Evolutionary conservation across 768 basidiomycete genomes (phyloP).

Genomic region (Chlorophyllum brunneum): DNA sequence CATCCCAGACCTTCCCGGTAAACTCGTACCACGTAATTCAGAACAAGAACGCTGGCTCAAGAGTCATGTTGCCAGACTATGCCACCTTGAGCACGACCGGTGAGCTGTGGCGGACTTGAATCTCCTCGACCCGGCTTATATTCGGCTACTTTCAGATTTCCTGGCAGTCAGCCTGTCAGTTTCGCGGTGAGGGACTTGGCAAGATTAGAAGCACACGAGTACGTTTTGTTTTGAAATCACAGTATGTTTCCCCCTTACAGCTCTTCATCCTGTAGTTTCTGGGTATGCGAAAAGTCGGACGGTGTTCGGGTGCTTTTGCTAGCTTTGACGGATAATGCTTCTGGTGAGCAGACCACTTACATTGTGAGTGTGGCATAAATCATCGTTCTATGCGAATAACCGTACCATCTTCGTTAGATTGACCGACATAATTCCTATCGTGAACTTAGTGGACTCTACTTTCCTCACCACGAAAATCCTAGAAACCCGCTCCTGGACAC

Average conservation of each 20-base stretch:
- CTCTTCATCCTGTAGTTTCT: slow-evolving; percentile 58
- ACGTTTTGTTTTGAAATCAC: slow-evolving; percentile 22
- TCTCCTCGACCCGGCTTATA: slow-evolving; percentile 6
- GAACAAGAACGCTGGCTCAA: slow-evolving; percentile 67
- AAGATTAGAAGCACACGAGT: slow-evolving; percentile 85
- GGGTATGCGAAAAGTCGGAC: slow-evolving; percentile 99
- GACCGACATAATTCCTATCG: slow-evolving; percentile 92
- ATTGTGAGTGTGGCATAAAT: slow-evolving; percentile 50
- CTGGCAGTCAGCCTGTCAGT: slow-evolving; percentile 94
- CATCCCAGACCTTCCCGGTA: slow-evolving; percentile 73
- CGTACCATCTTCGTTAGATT: slow-evolving; percentile 50
- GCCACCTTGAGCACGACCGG: slow-evolving; percentile 63
- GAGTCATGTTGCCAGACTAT: slow-evolving; percentile 56
- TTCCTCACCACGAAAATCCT: slow-evolving; percentile 83
- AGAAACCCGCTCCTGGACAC: slow-evolving; percentile 69
- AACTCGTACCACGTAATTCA: slow-evolving; percentile 47
- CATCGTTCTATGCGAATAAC: background rate
- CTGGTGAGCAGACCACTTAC: slow-evolving; percentile 60
- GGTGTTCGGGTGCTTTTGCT: slow-evolving; percentile 88
- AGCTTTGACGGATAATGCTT: slow-evolving; percentile 53
- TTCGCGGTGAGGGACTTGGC: slow-evolving; percentile 69
- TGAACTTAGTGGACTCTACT: slow-evolving; percentile 69
- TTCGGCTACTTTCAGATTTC: slow-evolving; percentile 57
- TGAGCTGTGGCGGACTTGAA: slow-evolving; percentile 25
- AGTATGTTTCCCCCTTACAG: background rate